Percentiles rank a stretch among this genome's conserved stretches.
These are phyloP conservation scores for Iberis pinnata DNA, from an alignment of 345 rosid genomes.

Conservation along the genomic window DNA sequence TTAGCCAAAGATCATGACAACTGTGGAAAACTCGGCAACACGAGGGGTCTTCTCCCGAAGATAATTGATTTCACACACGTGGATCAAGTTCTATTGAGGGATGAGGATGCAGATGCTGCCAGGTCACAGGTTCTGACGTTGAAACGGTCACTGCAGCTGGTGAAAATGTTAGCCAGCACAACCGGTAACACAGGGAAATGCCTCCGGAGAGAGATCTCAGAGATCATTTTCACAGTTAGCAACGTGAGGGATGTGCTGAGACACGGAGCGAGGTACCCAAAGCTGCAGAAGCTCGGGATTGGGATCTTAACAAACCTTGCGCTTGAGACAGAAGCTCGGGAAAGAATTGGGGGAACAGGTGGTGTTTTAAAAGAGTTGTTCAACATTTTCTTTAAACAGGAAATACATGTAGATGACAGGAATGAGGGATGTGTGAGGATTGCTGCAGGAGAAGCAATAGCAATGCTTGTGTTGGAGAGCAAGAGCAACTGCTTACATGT, in stretches of 20 bases:
- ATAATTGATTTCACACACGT: constrained; percentile 71
- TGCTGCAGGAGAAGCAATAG: constrained; percentile 87
- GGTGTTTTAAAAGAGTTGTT: constrained; percentile 70
- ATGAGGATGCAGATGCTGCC: constrained; percentile 34
- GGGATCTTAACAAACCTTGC: constrained; percentile 70
- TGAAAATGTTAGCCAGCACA: constrained; percentile 77
- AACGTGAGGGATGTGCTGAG: constrained; percentile 66
- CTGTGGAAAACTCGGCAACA: constrained; percentile 90
- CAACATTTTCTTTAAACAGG: constrained; percentile 57
- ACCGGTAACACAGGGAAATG: constrained; percentile 65
- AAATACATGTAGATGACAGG: constrained; percentile 24
- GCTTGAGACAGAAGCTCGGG: constrained; percentile 59
- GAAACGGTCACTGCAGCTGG: constrained; percentile 67
- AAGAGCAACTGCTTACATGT: constrained; percentile 56
- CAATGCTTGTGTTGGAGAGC: constrained; percentile 81
- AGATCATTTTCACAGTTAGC: constrained; percentile 79
- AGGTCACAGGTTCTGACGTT: constrained; percentile 52
- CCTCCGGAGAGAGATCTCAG: constrained; percentile 76
- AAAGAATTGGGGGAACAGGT: constrained; percentile 81
- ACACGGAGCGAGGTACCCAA: constrained; percentile 56
- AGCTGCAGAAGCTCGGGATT: constrained; percentile 63
- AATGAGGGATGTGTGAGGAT: constrained; percentile 41
- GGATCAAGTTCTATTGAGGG: constrained; percentile 43
- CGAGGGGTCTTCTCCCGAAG: constrained; percentile 80
- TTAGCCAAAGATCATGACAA: constrained; percentile 83